phyloP scores from a whole-genome alignment of 108 stramenopile species.

The Nitzschia putrida region DNA sequence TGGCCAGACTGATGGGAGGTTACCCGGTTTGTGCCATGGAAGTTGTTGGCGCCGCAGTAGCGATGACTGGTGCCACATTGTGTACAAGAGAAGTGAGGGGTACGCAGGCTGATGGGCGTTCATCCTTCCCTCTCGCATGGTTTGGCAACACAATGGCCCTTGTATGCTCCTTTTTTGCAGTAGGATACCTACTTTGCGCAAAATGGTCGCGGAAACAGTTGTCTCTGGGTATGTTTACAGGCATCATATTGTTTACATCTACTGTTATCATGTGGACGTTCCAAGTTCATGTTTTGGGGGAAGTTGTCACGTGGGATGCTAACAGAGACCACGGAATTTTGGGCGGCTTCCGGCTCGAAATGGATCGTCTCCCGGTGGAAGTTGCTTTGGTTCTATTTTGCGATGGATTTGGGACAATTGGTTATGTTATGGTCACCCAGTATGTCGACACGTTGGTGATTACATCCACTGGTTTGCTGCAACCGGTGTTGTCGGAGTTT shows the following conservation, averaged over 20 bases:
- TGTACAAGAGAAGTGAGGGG: conserved; percentile 43
- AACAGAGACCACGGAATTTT: conserved; percentile 50
- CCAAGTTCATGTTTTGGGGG: conserved; percentile 20
- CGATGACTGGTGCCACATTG: conserved; percentile 55
- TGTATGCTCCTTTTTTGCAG: conserved; percentile 26
- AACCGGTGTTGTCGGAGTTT: conserved; percentile 41
- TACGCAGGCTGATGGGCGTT: neutral
- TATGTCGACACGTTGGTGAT: no score
- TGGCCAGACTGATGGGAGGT: conserved; percentile 50
- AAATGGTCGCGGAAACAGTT: conserved; percentile 46
- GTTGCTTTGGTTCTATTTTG: conserved; percentile 52
- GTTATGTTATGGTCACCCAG: conserved; percentile 56
- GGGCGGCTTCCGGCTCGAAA: conserved; percentile 41
- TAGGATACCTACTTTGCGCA: conserved; percentile 47
- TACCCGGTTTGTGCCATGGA: no score
- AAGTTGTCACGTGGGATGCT: conserved; percentile 29
- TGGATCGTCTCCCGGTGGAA: conserved; percentile 45
- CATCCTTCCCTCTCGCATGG: conserved; percentile 10
- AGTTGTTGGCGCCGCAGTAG: conserved; percentile 50
- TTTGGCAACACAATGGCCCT: conserved; percentile 59
- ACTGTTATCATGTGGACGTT: no score
- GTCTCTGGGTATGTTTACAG: no score
- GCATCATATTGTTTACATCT: no score
- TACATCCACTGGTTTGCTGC: conserved; percentile 35
- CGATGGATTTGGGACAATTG: no score